Conservation (phyloP, 805 yeast genomes). For the Kazachstania psychrophila region DNA sequence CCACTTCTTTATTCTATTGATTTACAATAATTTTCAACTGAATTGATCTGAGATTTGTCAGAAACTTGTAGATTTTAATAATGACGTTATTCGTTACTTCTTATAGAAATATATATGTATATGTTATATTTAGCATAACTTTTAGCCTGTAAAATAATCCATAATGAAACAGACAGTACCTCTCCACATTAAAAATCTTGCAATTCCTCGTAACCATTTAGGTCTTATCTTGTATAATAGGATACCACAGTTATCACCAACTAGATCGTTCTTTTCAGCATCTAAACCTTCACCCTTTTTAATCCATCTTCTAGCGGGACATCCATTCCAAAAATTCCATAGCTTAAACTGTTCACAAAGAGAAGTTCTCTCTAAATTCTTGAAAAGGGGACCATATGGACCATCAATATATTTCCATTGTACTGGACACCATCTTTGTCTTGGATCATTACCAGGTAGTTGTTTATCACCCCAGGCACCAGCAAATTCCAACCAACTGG, state of each 20-base stretch:
- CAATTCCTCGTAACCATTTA: constrained; percentile 36
- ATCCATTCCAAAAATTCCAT: constrained; percentile 85
- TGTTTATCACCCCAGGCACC: constrained; percentile 92
- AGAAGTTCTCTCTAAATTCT: constrained; percentile 56
- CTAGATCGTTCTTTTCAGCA: constrained; percentile 65
- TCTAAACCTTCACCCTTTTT: constrained; percentile 69
- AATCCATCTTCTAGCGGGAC: constrained; percentile 65
- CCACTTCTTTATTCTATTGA: too few relatives aligned
- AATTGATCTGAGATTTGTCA: too few relatives aligned
- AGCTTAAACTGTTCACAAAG: constrained; percentile 82
- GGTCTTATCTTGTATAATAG: constrained; percentile 48
- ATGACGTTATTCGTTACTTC: too few relatives aligned
- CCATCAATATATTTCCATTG: constrained; percentile 91
- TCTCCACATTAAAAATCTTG: constrained; percentile 49
- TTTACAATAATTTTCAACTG: too few relatives aligned
- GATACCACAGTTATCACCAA: constrained; percentile 64
- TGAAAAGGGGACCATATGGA: constrained; percentile 80
- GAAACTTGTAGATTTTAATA: too few relatives aligned
- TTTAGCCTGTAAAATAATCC: constrained; percentile 35
- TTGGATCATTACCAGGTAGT: constrained; percentile 53
- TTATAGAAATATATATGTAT: neutral
- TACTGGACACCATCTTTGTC: constrained; percentile 81
- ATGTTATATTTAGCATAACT: neutral
- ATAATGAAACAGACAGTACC: constrained; percentile 50
- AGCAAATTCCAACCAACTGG: constrained; percentile 66